phyloP scores from a whole-genome alignment of 2,329 filamentous ascomycete genomes.

The Aspergillus ochraceoroseus region DNA sequence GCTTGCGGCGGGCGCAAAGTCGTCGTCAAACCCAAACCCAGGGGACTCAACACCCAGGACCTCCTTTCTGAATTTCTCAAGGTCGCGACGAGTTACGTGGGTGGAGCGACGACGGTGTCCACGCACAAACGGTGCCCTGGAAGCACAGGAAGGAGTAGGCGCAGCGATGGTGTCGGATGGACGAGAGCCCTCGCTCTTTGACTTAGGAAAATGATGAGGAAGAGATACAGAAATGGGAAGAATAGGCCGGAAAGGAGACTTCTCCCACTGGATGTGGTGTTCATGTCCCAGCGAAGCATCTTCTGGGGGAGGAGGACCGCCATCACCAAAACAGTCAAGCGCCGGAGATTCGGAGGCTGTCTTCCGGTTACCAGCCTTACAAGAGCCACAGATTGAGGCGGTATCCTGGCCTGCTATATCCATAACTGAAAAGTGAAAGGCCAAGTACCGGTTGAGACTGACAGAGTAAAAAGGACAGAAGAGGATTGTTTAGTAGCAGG shows the following conservation, averaged over 20 bases:
- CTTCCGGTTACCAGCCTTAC: conserved; percentile 18
- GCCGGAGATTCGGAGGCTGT: conserved; percentile 20
- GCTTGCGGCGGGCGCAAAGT: conserved; percentile 22
- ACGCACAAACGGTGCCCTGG: conserved; percentile 36
- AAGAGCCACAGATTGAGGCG: conserved; percentile 11
- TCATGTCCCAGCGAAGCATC: conserved; percentile 2
- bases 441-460: background rate
- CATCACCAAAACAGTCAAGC: conserved; percentile 23
- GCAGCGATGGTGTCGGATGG: conserved; percentile 32
- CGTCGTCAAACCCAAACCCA: conserved; percentile 31
- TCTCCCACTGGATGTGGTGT: conserved; percentile 4
- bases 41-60: conserved; percentile 32
- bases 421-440: conserved; percentile 2
- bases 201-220: background rate
- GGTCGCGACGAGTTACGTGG: conserved; percentile 38
- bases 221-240: conserved; percentile 4
- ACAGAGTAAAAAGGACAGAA: conserved; percentile 1
- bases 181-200: conserved; percentile 8
- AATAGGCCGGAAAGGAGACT: background rate
- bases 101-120: conserved; percentile 42
- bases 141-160: conserved; percentile 27
- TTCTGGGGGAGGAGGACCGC: conserved; percentile 4
- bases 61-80: conserved; percentile 38
- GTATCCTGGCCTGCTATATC: conserved; percentile 10
- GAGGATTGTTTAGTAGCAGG: background rate